Base-by-base conservation (phyloP, 1,284 basidiomycete genomes). In the Ceratobasidium sp. region DNA sequence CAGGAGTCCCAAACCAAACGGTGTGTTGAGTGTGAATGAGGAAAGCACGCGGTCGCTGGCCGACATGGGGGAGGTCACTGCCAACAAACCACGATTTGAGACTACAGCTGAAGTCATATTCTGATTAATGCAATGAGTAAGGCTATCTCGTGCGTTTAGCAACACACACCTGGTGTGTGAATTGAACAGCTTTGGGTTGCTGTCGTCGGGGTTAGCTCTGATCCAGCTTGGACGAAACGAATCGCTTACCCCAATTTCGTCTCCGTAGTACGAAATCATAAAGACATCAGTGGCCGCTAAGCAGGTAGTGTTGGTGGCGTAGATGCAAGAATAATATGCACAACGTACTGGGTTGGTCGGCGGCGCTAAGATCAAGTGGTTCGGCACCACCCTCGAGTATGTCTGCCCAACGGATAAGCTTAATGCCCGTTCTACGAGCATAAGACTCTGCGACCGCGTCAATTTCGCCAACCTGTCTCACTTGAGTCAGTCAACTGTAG, bases 21-120 rank as follows among this genome's bases (percentile, higher is more conserved):
- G 83, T 0, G 86, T 87, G 70, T 86, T 85, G 71, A 93, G 74
- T 1, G 88, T 82, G 76, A 89, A 85, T 1, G 85, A 84, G n/a
- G 91, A 93, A 13, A 88, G 80, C 35, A 93, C 78, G 1, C 89
- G 91, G 76, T 93, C 91, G 53, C 89, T 76, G 1, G 86, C 79
- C 6, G 89, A 86, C 13, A 92, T 75, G 0, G 83, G 81, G 64
- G 83, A 84, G 17, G 87, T 84, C 15, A 85, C 77, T 1, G 91
- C 89, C 58, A 93, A 82, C 29, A 92, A 77, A 4, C 84, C 82
- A 52, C 87, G 86, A 22, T 84, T 81, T 2, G 89, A 88, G 1
- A 89, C 84, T n/a, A 92, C 87, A 50, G 89, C 91, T 12, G 91
- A 89, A 1, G 90, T 92, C 68, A 92, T 76, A 72, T 91, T 92